Base-by-base conservation (phyloP, 2,329 filamentous ascomycete species). In the Colletotrichum gloeosporioides region DNA sequence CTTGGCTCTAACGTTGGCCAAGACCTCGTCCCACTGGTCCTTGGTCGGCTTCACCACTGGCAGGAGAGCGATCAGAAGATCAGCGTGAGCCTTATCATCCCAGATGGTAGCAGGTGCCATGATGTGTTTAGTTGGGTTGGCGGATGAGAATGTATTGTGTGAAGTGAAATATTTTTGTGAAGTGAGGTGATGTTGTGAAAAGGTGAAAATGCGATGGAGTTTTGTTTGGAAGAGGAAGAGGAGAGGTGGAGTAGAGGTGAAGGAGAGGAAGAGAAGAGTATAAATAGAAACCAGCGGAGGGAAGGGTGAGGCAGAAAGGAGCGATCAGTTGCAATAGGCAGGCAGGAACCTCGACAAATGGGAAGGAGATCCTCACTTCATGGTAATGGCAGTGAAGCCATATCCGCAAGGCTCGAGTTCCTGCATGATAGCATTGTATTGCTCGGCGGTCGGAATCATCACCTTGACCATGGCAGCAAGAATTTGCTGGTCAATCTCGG, bases 401-500 rank as follows among this genome's bases (percentile, higher is more conserved):
- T 89, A 87, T 12, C 86, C 87, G 71, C 83, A 82, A 8, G 69
- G 32, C 4, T 36, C 16, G 4, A 83, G 79, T 6, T 77, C 80
- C 0, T 81, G 78, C 53, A 89, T 80, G 6, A 87, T 80, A 0
- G 79, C 79, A 79, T 87, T 82, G 8, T 89, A 80, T n/a, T 83
- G 82, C 1, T 79, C 79, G 0, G 77, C 53, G 4, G 77, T 80
- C 4, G 86, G 83, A 49, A 82, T 84, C 70, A 86, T 77, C 8
- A 84, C 80, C 31, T 84, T 82, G n/a, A 87, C 80, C 29, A 89
- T 74, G 32, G 84, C 84, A 8, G 86, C 72, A 44, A 90, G 82
- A 57, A 90, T 85, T 55, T 87, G 86, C 74, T 87, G 81, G 62
- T 90, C 87, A 22, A 85, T 83, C 10, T 82, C 81, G 7, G 83